Evolutionary conservation across 331 rosid species (phyloP).

Genomic region (Pyracantha coccinea): DNA sequence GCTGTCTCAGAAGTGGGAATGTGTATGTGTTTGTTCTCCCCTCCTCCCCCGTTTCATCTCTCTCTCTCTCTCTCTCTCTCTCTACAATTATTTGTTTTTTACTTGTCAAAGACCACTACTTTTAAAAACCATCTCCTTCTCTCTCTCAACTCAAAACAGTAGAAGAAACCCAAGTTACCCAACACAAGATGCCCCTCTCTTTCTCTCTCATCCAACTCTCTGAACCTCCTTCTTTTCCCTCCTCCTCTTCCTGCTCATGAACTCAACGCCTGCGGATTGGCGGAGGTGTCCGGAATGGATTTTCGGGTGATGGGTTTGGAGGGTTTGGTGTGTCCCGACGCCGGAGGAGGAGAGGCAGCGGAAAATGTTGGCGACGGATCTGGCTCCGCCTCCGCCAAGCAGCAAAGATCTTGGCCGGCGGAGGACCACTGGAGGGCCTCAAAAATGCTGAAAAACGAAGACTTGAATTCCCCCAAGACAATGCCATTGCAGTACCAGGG

Average conservation of each 20-base stretch:
- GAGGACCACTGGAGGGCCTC: constrained; percentile 27
- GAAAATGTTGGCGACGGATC: constrained; percentile 28
- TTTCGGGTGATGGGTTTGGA: constrained; percentile 36
- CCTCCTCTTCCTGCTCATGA: constrained; percentile 12
- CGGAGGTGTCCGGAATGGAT: constrained; percentile 28
- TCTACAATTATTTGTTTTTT: constrained; percentile 19
- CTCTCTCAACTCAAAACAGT: not conserved
- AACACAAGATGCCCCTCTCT: constrained; percentile 22
- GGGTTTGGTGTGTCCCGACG: constrained; percentile 20
- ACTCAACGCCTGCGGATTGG: constrained; percentile 25
- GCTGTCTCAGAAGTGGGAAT: not conserved
- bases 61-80: constrained; percentile 18
- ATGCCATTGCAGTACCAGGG: constrained; percentile 28
- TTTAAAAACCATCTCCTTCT: constrained; percentile 21
- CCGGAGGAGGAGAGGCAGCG: constrained; percentile 2
- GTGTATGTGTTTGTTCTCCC: not conserved
- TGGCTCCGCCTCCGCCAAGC: constrained; percentile 23
- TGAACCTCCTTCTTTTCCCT: not conserved
- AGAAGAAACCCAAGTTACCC: constrained; percentile 6
- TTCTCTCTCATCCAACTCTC: constrained; percentile 19
- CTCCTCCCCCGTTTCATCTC: not conserved
- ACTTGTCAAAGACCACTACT: constrained; percentile 20
- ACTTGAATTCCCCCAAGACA: constrained; percentile 12
- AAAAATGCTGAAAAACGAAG: constrained; percentile 21
- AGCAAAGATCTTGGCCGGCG: constrained; percentile 21